A percentile compares a stretch with the other conserved stretches of the same genome.
phyloP scores from a whole-genome alignment of 176 grass and related monocot species.

The Eleusine coracana region DNA sequence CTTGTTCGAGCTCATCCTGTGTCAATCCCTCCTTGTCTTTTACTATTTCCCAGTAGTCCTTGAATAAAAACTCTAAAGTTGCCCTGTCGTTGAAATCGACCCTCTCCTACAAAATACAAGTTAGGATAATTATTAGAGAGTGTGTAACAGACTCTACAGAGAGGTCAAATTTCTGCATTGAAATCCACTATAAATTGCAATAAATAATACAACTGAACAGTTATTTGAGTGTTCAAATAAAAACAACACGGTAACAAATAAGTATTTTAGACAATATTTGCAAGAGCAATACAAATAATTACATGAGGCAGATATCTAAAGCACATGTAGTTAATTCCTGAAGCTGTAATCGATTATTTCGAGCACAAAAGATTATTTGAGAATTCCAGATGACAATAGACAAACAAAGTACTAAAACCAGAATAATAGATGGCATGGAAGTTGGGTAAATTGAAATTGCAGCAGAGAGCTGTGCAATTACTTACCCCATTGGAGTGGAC shows the following conservation, averaged over 20 bases:
- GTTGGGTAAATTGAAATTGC: neutral
- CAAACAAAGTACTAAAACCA: neutral
- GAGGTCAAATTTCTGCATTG: slow-evolving; percentile 9
- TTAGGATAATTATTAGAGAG: slow-evolving; percentile 15
- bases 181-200: slow-evolving; percentile 15
- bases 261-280: neutral
- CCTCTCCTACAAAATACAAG: slow-evolving; percentile 58
- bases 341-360: neutral
- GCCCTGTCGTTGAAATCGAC: slow-evolving; percentile 73
- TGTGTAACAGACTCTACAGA: neutral
- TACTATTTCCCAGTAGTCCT: slow-evolving; percentile 88
- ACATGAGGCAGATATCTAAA: neutral
- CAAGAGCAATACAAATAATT: neutral
- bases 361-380: neutral
- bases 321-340: too few species aligned
- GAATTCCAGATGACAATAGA: slow-evolving; percentile 7
- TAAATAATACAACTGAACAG: slow-evolving; percentile 14
- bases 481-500: slow-evolving; percentile 70
- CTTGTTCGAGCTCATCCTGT: slow-evolving; percentile 61
- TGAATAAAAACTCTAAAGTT: slow-evolving; percentile 79
- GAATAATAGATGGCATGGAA: neutral
- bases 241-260: slow-evolving; percentile 1
- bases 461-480: slow-evolving; percentile 11
- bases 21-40: slow-evolving; percentile 71
- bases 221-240: too few species aligned